Evolutionary conservation across 164 flowering plant genomes (phyloP).

Genomic region (Umbilicus rupestris): DNA sequence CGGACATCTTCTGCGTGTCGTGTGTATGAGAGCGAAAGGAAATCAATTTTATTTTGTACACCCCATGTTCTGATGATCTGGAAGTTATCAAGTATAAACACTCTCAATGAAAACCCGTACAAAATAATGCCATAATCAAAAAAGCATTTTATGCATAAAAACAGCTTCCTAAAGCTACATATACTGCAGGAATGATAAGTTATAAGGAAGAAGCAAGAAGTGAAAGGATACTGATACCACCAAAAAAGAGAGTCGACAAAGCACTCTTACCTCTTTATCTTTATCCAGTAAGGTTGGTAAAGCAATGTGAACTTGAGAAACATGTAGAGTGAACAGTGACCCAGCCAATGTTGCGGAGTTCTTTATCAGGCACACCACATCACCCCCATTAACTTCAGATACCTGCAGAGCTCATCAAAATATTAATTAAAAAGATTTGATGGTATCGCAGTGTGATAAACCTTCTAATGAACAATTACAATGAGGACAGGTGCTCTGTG

Average conservation of each 20-base stretch:
- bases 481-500: background rate
- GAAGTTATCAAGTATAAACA: slow-evolving; percentile 9
- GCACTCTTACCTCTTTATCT: slow-evolving; percentile 58
- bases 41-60: slow-evolving; percentile 73
- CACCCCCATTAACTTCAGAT: slow-evolving; percentile 53
- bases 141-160: background rate
- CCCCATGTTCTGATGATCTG: slow-evolving; percentile 97
- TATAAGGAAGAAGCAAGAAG: background rate
- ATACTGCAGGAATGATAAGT: background rate
- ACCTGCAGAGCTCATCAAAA: slow-evolving; percentile 38
- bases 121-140: background rate
- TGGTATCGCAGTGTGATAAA: no score
- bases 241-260: background rate
- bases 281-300: slow-evolving; percentile 72
- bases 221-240: background rate
- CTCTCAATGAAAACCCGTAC: background rate
- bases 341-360: slow-evolving; percentile 74
- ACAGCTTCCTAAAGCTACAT: background rate
- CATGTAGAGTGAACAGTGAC: slow-evolving; percentile 68
- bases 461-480: background rate
- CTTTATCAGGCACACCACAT: slow-evolving; percentile 66
- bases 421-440: background rate
- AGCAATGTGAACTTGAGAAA: slow-evolving; percentile 66
- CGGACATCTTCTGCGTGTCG: slow-evolving; percentile 92
- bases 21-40: slow-evolving; percentile 83